Evolutionary conservation across 306 rosid genomes (phyloP).

Genomic region (Lathyrus aphaca): DNA sequence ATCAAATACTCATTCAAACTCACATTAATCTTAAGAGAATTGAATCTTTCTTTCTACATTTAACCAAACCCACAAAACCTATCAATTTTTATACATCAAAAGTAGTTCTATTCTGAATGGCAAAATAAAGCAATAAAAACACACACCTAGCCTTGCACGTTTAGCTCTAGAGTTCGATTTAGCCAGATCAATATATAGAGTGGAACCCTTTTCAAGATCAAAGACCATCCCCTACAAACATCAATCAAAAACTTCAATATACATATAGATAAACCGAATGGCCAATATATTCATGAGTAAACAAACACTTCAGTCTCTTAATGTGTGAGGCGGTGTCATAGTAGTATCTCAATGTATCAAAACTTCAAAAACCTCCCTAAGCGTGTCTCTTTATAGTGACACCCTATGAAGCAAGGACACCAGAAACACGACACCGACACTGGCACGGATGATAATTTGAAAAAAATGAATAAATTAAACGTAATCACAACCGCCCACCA

Average conservation of each 20-base stretch:
- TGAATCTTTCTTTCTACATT: not conserved
- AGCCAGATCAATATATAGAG: conserved; percentile 84
- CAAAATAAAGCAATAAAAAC: conserved; percentile 8
- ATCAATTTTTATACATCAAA: not conserved
- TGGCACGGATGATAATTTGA: not conserved
- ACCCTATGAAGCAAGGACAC: no score
- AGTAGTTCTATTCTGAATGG: not conserved
- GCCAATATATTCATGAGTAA: not conserved
- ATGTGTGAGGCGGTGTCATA: not conserved
- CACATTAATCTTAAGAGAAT: not conserved
- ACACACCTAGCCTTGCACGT: conserved; percentile 65
- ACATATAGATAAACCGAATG: conserved; percentile 13
- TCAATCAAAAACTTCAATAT: conserved; percentile 17
- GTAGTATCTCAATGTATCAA: no score
- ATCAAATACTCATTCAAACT: not conserved
- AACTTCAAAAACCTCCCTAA: no score
- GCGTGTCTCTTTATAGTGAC: no score
- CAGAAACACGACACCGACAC: no score
- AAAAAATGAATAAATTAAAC: no score
- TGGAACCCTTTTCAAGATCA: conserved; percentile 93
- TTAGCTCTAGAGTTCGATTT: conserved; percentile 93
- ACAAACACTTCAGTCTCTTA: not conserved
- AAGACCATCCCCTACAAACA: conserved; percentile 86
- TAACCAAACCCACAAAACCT: not conserved
- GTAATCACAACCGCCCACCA: no score